Evolutionary conservation across 441 rosid species (phyloP).

Genomic region (Melastoma candidum): DNA sequence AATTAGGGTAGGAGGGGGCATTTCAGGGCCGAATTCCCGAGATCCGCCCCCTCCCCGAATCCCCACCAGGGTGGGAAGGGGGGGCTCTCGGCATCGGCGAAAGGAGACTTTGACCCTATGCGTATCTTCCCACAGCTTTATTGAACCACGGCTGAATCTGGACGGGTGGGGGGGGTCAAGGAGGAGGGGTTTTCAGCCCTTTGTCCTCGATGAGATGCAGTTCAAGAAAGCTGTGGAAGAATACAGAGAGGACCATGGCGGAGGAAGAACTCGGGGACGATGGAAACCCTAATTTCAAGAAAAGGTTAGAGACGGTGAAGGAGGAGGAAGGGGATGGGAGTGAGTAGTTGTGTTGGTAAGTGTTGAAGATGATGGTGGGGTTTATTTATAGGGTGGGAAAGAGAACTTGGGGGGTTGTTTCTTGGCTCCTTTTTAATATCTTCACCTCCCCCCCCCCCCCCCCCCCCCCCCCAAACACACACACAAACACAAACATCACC

Average conservation of each 20-base stretch:
- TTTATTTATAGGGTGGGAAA: constrained; percentile 35
- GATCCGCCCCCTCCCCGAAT: not conserved
- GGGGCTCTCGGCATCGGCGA: not conserved
- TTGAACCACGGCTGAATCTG: constrained; percentile 61
- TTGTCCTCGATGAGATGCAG: constrained; percentile 31
- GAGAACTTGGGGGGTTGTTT: constrained; percentile 6
- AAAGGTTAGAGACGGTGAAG: no score
- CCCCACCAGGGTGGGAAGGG: no score
- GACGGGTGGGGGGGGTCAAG: no score
- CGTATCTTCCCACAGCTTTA: constrained; percentile 99
- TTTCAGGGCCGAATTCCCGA: not conserved
- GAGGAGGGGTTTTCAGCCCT: no score
- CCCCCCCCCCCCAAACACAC: no score
- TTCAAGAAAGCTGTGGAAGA: constrained; percentile 99
- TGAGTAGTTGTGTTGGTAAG: not conserved
- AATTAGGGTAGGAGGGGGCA: constrained; percentile 1
- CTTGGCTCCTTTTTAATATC: no score
- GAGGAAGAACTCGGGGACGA: no score
- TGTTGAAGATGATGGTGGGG: constrained; percentile 7
- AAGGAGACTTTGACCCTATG: constrained; percentile 30
- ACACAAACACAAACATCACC: constrained; percentile 3
- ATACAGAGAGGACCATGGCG: constrained; percentile 56
- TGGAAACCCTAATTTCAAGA: no score
- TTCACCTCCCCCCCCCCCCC: constrained; percentile 26
- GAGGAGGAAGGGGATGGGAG: constrained; percentile 7